phyloP scores from a whole-genome alignment of 2,329 filamentous ascomycete genomes.

The Xylaria sp. region DNA sequence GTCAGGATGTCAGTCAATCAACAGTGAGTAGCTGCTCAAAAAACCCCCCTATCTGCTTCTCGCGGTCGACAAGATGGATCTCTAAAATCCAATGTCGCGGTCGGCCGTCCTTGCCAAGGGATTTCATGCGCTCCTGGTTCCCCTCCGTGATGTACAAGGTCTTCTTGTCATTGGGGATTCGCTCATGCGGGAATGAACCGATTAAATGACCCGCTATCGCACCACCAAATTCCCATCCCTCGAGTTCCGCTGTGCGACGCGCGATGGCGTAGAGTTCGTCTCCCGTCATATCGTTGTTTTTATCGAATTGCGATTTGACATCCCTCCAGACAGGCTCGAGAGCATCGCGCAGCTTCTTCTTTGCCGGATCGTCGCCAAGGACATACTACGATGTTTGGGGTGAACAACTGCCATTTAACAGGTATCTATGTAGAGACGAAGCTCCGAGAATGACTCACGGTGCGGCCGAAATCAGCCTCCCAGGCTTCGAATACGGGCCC shows the following conservation, averaged over 20 bases:
- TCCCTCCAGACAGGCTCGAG: conserved; percentile 58
- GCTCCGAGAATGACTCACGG: conserved; percentile 37
- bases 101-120: conserved; percentile 53
- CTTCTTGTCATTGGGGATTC: conserved; percentile 59
- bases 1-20: conserved; percentile 2
- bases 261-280: conserved; percentile 59
- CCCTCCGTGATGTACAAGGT: conserved; percentile 57
- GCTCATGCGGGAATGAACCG: conserved; percentile 61
- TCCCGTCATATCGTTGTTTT: conserved; percentile 58
- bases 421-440: neutral
- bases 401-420: neutral
- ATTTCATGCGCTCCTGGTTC: conserved; percentile 55
- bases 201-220: conserved; percentile 60
- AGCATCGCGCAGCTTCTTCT: conserved; percentile 56
- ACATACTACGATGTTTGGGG: conserved; percentile 50
- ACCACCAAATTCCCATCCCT: conserved; percentile 58
- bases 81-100: conserved; percentile 62
- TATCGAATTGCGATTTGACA: conserved; percentile 54
- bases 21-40: conserved; percentile 53
- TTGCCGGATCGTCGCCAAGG: conserved; percentile 57
- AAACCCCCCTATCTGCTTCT: conserved; percentile 55
- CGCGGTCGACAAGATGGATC: conserved; percentile 57
- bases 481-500: conserved; percentile 63
- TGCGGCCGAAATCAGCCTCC: conserved; percentile 65
- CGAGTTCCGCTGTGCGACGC: conserved; percentile 50